phyloP scores from a whole-genome alignment of 192 early-diverging fungal species.

The Podila verticillata region DNA sequence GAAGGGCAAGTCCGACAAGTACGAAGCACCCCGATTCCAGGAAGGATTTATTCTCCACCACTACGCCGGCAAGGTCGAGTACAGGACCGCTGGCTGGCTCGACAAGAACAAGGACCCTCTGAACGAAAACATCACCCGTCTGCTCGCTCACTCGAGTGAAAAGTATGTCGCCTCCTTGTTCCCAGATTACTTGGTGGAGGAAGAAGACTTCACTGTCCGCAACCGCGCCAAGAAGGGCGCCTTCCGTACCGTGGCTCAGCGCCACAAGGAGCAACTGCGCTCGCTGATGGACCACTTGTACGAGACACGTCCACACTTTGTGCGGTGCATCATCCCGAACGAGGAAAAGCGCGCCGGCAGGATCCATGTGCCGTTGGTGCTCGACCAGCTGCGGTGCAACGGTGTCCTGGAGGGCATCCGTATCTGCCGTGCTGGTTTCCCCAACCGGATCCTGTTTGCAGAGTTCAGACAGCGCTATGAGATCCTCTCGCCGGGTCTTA shows the following conservation, averaged over 20 bases:
- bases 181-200: slow-evolving; percentile 77
- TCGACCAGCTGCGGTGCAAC: slow-evolving; percentile 96
- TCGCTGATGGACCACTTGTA: slow-evolving; percentile 91
- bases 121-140: slow-evolving; percentile 91
- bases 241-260: slow-evolving; percentile 93
- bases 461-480: slow-evolving; percentile 97
- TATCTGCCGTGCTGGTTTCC: slow-evolving; percentile 95
- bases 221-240: slow-evolving; percentile 79
- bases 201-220: slow-evolving; percentile 54
- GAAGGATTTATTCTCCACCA: slow-evolving; percentile 91
- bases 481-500: slow-evolving; percentile 82
- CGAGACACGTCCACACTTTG: slow-evolving; percentile 95
- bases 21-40: slow-evolving; percentile 86
- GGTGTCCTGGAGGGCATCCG: slow-evolving; percentile 98
- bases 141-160: slow-evolving; percentile 86
- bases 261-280: slow-evolving; percentile 94
- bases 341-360: slow-evolving; percentile 87
- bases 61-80: slow-evolving; percentile 97
- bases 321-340: slow-evolving; percentile 98
- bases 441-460: slow-evolving; percentile 90
- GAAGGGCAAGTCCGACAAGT: slow-evolving; percentile 89
- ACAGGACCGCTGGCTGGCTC: slow-evolving; percentile 89
- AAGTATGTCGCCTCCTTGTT: slow-evolving; percentile 85
- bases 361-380: slow-evolving; percentile 83
- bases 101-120: slow-evolving; percentile 99